Conservation (phyloP, 1,139 yeast genomes). For the Lodderomyces elongisporus region DNA sequence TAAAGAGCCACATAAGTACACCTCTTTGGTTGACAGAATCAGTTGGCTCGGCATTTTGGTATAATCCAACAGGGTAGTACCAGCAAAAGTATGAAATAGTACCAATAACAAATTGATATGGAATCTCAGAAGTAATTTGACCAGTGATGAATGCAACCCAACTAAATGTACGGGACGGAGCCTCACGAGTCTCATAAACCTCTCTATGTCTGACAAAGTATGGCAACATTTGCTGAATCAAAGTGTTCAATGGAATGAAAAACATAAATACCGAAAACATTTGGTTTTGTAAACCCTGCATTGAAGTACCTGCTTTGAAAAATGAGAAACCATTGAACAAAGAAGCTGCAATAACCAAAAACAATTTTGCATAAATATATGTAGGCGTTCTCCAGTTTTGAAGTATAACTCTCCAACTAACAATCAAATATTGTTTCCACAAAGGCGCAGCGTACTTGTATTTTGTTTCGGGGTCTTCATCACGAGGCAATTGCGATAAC, state of each 20-base stretch:
- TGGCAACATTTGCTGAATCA: slow-evolving; percentile 49
- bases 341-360: slow-evolving; percentile 36
- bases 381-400: slow-evolving; percentile 44
- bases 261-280: slow-evolving; percentile 57
- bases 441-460: slow-evolving; percentile 24
- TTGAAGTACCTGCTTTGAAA: slow-evolving; percentile 25
- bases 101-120: slow-evolving; percentile 68
- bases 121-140: slow-evolving; percentile 69
- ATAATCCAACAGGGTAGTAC: slow-evolving; percentile 79
- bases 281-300: slow-evolving; percentile 44
- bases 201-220: slow-evolving; percentile 29
- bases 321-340: slow-evolving; percentile 46
- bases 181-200: slow-evolving; percentile 32
- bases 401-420: slow-evolving; percentile 23
- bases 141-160: slow-evolving; percentile 43
- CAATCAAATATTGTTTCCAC: slow-evolving; percentile 22
- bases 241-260: slow-evolving; percentile 39
- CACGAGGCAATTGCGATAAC: slow-evolving; percentile 23
- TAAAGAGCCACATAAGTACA: slow-evolving; percentile 39
- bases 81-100: slow-evolving; percentile 66
- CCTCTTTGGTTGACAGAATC: slow-evolving; percentile 31
- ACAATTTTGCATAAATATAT: slow-evolving; percentile 37
- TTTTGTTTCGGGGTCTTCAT: slow-evolving; percentile 19
- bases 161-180: slow-evolving; percentile 28
- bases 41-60: slow-evolving; percentile 45